Conservation (phyloP, 306 rosid species). For the Leucaena leucocephala region DNA sequence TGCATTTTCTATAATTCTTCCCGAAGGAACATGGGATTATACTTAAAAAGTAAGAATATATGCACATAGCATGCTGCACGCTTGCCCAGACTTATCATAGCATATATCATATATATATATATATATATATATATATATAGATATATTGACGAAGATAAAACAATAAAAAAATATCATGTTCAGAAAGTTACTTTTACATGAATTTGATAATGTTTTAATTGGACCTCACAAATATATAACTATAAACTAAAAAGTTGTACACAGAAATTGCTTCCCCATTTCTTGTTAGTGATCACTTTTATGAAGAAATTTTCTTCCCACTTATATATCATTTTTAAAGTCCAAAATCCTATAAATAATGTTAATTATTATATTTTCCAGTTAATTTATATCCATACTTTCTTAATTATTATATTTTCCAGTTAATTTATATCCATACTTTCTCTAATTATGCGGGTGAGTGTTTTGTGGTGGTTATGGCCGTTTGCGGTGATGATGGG, state of each 20-base stretch:
- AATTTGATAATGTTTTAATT: not conserved
- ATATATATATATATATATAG: too few relatives aligned
- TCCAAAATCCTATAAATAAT: too few relatives aligned
- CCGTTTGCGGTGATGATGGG: too few relatives aligned
- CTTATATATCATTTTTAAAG: too few relatives aligned
- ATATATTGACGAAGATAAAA: not conserved
- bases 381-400: too few relatives aligned
- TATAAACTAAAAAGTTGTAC: not conserved
- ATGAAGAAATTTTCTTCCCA: too few relatives aligned
- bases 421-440: too few relatives aligned
- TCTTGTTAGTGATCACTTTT: not conserved
- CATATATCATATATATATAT: too few relatives aligned
- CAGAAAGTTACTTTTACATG: not conserved
- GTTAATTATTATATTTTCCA: too few relatives aligned
- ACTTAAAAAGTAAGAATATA: not conserved
- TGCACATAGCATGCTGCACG: slow-evolving; percentile 11
- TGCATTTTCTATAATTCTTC: not conserved
- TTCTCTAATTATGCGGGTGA: too few relatives aligned
- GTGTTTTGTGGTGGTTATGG: too few relatives aligned
- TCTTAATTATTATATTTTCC: too few relatives aligned
- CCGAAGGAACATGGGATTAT: not conserved
- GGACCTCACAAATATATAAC: not conserved
- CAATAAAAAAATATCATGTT: not conserved
- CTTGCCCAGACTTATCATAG: not conserved
- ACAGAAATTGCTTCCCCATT: not conserved